Percentiles rank a stretch among this genome's conserved stretches.
phyloP scores from a whole-genome alignment of 108 stramenopile genomes.

The Bacterosira constricta region DNA sequence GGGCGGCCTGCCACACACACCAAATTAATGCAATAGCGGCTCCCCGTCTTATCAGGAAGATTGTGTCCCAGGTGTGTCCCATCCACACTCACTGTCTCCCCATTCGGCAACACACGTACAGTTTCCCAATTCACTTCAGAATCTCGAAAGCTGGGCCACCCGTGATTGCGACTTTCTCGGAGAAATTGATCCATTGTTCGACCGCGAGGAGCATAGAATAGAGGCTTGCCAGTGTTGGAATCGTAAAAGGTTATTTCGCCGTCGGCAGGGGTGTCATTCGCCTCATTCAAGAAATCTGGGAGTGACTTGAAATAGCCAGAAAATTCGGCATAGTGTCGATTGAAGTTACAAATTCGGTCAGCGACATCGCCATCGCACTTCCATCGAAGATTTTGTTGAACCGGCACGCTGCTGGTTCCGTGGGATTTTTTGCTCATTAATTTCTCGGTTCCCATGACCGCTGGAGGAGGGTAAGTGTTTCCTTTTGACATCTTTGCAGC shows the following conservation, averaged over 20 bases:
- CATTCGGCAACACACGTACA: slow-evolving; percentile 82
- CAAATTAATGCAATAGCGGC: slow-evolving; percentile 69
- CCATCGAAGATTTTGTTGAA: slow-evolving; percentile 81
- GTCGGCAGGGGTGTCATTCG: slow-evolving; percentile 18
- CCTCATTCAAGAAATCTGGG: slow-evolving; percentile 58
- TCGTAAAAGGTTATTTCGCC: slow-evolving; percentile 76
- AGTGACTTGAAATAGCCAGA: slow-evolving; percentile 81
- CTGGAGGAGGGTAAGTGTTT: slow-evolving; percentile 36
- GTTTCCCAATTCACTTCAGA: slow-evolving; percentile 84
- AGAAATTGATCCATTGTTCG: slow-evolving; percentile 76
- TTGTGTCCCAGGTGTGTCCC: slow-evolving; percentile 90
- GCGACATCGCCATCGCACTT: slow-evolving; percentile 65
- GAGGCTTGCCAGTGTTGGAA: slow-evolving; percentile 77
- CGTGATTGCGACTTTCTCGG: slow-evolving; percentile 66
- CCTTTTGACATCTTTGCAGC: not conserved
- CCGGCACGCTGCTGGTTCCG: slow-evolving; percentile 53
- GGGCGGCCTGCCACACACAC: slow-evolving; percentile 67
- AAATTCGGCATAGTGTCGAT: slow-evolving; percentile 88
- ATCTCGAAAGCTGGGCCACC: slow-evolving; percentile 89
- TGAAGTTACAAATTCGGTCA: slow-evolving; percentile 85
- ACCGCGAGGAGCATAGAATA: slow-evolving; percentile 71
- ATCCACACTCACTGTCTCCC: slow-evolving; percentile 84
- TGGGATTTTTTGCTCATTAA: slow-evolving; percentile 57
- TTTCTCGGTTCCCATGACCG: slow-evolving; percentile 62
- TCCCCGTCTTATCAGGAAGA: slow-evolving; percentile 67